These are phyloP conservation scores for Alnus rubra DNA, from an alignment of 306 rosid genomes.

Conservation along the genomic window DNA sequence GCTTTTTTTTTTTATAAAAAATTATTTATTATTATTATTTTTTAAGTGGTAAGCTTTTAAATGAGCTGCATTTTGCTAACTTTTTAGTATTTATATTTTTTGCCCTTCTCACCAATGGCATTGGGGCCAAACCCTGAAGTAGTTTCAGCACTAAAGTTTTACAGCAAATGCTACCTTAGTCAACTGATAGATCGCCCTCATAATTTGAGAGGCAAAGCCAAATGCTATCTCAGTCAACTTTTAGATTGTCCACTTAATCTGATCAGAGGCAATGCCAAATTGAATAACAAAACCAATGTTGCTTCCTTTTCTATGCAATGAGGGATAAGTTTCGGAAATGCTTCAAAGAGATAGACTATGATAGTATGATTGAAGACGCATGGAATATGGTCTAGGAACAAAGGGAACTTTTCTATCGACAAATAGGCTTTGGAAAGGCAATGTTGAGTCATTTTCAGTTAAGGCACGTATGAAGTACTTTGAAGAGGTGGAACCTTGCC, in stretches of 20 bases:
- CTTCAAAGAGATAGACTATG: conserved; percentile 1
- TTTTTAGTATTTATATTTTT: too few species aligned
- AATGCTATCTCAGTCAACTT: conserved; percentile 22
- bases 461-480: conserved; percentile 23
- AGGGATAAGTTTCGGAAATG: neutral
- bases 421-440: conserved; percentile 9
- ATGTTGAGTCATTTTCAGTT: conserved; percentile 33
- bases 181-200: conserved; percentile 21
- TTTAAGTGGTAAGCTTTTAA: too few species aligned
- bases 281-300: neutral
- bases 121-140: too few species aligned
- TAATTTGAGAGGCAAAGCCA: neutral
- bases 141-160: too few species aligned
- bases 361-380: conserved; percentile 37
- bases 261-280: neutral
- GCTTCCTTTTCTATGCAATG: neutral
- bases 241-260: conserved; percentile 13
- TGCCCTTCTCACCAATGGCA: too few species aligned
- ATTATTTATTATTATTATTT: too few species aligned
- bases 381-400: conserved; percentile 34
- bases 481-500: conserved; percentile 32
- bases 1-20: too few species aligned
- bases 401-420: conserved; percentile 35
- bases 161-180: conserved; percentile 6
- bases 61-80: too few species aligned